Evolutionary conservation across 257 asterid genomes (phyloP).

Genomic region (Striga asiatica): DNA sequence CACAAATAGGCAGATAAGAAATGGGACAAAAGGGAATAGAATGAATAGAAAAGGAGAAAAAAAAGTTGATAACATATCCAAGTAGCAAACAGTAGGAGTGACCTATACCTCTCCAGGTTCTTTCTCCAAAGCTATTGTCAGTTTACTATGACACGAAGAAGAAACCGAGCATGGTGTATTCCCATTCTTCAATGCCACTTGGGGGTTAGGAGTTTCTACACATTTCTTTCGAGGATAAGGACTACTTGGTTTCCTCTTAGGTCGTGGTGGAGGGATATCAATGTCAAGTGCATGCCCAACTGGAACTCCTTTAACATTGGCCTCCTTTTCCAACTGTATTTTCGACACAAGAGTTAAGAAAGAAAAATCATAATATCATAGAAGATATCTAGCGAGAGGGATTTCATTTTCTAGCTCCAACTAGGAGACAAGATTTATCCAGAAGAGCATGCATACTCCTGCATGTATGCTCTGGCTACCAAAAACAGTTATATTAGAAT

Average conservation of each 20-base stretch:
- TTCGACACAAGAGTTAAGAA: too few species aligned
- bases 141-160: slow-evolving; percentile 32
- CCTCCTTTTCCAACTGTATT: slow-evolving; percentile 98
- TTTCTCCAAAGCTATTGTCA: slow-evolving; percentile 36
- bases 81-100: not conserved
- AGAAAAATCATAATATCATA: too few species aligned
- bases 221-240: slow-evolving; percentile 86
- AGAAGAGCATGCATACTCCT: not conserved
- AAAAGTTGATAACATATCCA: not conserved
- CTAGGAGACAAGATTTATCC: not conserved
- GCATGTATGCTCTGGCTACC: slow-evolving; percentile 2
- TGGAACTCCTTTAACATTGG: slow-evolving; percentile 67
- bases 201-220: slow-evolving; percentile 32
- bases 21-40: not conserved
- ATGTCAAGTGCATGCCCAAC: slow-evolving; percentile 68
- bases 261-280: slow-evolving; percentile 98
- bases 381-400: slow-evolving; percentile 11
- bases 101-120: slow-evolving; percentile 66
- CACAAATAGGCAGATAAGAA: slow-evolving; percentile 6
- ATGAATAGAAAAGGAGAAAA: not conserved
- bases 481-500: not conserved
- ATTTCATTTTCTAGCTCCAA: not conserved
- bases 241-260: slow-evolving; percentile 86
- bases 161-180: slow-evolving; percentile 29
- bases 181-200: slow-evolving; percentile 51